A percentile compares a stretch with the other conserved stretches of the same genome.
These are phyloP conservation scores for Fermentozyma sake DNA, from an alignment of 1,139 yeast genomes.

Conservation along the genomic window DNA sequence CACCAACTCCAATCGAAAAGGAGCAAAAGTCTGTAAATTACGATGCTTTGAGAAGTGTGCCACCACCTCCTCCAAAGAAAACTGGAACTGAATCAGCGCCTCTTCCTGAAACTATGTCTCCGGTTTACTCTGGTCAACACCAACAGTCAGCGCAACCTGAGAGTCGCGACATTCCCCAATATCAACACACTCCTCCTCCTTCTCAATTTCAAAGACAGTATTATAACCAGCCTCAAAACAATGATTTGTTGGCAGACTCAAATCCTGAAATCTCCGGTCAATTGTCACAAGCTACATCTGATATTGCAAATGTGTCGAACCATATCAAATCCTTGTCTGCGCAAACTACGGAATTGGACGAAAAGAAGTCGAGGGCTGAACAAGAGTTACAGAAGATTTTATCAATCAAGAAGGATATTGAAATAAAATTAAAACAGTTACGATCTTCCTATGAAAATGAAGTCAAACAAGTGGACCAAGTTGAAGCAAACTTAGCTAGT, in stretches of 20 bases:
- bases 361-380: constrained; percentile 70
- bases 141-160: constrained; percentile 1
- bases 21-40: constrained; percentile 31
- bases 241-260: constrained; percentile 51
- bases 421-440: constrained; percentile 60
- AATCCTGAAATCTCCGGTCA: constrained; percentile 54
- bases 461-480: constrained; percentile 66
- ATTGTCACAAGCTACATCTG: constrained; percentile 75
- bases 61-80: constrained; percentile 38
- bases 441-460: constrained; percentile 75
- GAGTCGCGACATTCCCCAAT: constrained; percentile 2
- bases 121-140: background rate
- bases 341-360: constrained; percentile 69
- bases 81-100: constrained; percentile 10
- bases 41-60: constrained; percentile 45
- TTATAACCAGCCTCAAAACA: constrained; percentile 18
- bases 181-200: constrained; percentile 2
- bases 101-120: constrained; percentile 3
- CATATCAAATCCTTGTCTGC: constrained; percentile 75
- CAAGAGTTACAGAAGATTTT: constrained; percentile 67
- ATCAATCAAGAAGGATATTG: constrained; percentile 65
- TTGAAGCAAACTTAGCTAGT: constrained; percentile 54
- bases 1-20: constrained; percentile 4
- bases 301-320: constrained; percentile 80
- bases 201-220: constrained; percentile 3